phyloP scores from a whole-genome alignment of 2,329 filamentous ascomycete genomes.

The Fusarium chuoi region DNA sequence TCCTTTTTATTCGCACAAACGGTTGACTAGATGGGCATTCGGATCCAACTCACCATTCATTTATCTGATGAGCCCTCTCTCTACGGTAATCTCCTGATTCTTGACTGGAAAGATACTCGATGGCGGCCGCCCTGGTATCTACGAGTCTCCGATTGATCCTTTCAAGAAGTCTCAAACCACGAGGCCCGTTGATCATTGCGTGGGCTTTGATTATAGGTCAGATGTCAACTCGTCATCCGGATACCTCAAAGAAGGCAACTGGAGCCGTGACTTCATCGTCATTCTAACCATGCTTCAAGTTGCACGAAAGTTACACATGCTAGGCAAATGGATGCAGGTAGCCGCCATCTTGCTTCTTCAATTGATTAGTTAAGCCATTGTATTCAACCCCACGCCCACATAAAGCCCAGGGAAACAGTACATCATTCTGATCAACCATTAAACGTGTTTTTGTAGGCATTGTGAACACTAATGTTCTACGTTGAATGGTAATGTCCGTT shows the following conservation, averaged over 20 bases:
- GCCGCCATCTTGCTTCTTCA: background rate
- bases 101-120: background rate
- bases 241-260: slow-evolving; percentile 8
- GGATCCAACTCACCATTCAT: background rate
- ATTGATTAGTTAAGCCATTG: background rate
- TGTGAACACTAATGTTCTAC: background rate
- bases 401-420: too few relatives aligned
- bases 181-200: background rate
- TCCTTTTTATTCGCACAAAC: background rate
- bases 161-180: background rate
- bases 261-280: slow-evolving; percentile 10
- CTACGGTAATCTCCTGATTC: background rate
- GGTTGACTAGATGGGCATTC: background rate
- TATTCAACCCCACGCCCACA: background rate
- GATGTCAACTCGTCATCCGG: background rate
- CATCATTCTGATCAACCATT: background rate
- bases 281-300: background rate
- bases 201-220: background rate
- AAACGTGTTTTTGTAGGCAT: background rate
- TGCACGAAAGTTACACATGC: background rate
- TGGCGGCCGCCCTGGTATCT: slow-evolving; percentile 2
- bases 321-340: slow-evolving; percentile 1
- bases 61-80: background rate
- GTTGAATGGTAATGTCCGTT: background rate
- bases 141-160: background rate